Evolutionary conservation across 495 filamentous ascomycete species (phyloP), one percentile per base, ranked within the genome.

Genomic region (Trichocladium antarcticum): DNA sequence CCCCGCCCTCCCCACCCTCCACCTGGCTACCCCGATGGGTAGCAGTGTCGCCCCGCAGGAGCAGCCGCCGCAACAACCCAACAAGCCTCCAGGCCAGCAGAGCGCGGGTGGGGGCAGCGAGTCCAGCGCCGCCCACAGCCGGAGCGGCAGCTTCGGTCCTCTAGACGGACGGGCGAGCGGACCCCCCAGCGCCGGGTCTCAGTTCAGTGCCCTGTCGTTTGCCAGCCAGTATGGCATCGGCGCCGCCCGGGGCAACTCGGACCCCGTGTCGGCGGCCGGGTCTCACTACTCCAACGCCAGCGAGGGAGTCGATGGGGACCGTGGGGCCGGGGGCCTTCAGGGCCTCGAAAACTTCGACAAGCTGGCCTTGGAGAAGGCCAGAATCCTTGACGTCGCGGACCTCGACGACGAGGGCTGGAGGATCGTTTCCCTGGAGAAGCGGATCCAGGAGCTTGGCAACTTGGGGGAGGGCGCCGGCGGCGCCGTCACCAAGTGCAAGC

Each of bases 401-500:
- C 65, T 98, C 50, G 88, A 97, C 65, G 89, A 96, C 60, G 85
- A 89, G 42, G 87, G 88, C 11, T 98, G 93, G 92, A 79, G 83
- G 57, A 89, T 90, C 15, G 93, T 89, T 24, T 92, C 87, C 58
- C 80, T 83, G 59, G 84, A 90, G 59, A 85, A 86, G 59, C 78
- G 85, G 61, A 89, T 98, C 49, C 67, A 83, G 35, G 88, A 97
- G 67, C 62, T 95, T 35, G 93, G 93, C 7, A 87, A 85, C 59
- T 68, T 98, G 37, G 92, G 92, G 47, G 92, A 98, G 66, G 92
- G 92, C 51, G 89, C 93, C 39, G 92, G 92, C 45, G 92, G 92
- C 59, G 92, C 92, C 8, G 92, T 98, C 31, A 97, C 93, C 29
- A 80, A 83, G 56, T 94, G 87, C 65, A 83, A 78, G 63, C 72